Evolutionary conservation across 441 rosid genomes (phyloP).

Genomic region (Biscutella auriculata): DNA sequence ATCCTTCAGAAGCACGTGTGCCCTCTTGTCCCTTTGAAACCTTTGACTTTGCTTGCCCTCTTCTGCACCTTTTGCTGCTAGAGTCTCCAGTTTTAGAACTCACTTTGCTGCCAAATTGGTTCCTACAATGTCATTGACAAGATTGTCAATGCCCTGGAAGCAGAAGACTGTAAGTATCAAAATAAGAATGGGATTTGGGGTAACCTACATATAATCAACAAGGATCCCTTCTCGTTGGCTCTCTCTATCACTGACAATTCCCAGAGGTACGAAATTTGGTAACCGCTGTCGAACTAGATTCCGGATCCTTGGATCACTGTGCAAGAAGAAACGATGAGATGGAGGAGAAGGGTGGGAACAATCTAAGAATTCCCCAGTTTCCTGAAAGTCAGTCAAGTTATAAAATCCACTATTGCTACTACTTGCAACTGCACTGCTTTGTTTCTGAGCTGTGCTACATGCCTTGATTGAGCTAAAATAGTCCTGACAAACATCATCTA

Average conservation of each 20-base stretch:
- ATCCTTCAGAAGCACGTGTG: slow-evolving; percentile 29
- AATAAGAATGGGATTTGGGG: slow-evolving; percentile 8
- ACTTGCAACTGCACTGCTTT: slow-evolving; percentile 11
- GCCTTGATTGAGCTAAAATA: slow-evolving; percentile 46
- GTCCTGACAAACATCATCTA: slow-evolving; percentile 73
- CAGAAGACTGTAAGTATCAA: neutral
- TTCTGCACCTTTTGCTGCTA: slow-evolving; percentile 27
- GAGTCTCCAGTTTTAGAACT: slow-evolving; percentile 29
- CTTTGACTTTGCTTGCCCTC: slow-evolving; percentile 35
- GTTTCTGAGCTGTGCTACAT: slow-evolving; percentile 26
- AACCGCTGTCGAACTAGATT: slow-evolving; percentile 42
- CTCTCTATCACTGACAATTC: slow-evolving; percentile 26
- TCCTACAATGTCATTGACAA: slow-evolving; percentile 34
- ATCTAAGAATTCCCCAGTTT: slow-evolving; percentile 26
- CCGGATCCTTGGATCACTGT: slow-evolving; percentile 58
- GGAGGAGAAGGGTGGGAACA: slow-evolving; percentile 41
- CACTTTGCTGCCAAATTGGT: slow-evolving; percentile 50
- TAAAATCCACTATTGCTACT: slow-evolving; percentile 9
- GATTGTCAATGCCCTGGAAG: slow-evolving; percentile 3
- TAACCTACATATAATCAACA: slow-evolving; percentile 56
- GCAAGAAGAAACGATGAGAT: slow-evolving; percentile 64
- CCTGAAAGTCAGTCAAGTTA: slow-evolving; percentile 11
- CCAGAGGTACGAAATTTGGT: slow-evolving; percentile 60
- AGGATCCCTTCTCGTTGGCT: slow-evolving; percentile 28
- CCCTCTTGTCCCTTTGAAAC: slow-evolving; percentile 26